Conservation (phyloP, 2,329 filamentous ascomycete genomes). For the Paecilomyces formosus region DNA sequence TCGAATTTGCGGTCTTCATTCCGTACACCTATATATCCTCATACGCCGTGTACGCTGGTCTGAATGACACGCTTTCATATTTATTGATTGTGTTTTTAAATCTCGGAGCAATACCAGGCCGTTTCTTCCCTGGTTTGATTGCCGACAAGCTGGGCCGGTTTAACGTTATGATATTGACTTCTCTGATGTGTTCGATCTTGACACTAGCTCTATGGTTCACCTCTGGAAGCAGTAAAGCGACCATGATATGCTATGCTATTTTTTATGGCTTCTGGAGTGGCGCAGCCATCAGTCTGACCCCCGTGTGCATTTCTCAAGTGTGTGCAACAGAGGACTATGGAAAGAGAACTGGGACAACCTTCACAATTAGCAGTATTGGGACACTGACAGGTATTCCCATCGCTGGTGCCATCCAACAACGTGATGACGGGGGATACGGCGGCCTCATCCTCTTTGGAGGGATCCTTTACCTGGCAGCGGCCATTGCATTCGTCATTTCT, state of each 20-base stretch:
- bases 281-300: slow-evolving; percentile 28
- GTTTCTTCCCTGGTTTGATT: slow-evolving; percentile 16
- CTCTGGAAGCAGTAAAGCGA: slow-evolving; percentile 5
- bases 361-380: slow-evolving; percentile 17
- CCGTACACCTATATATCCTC: slow-evolving; percentile 28
- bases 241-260: slow-evolving; percentile 16
- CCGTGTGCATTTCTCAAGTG: slow-evolving; percentile 40
- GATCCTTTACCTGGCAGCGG: slow-evolving; percentile 19
- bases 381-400: slow-evolving; percentile 16
- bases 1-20: slow-evolving; percentile 29
- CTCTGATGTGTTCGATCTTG: slow-evolving; percentile 12
- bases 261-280: slow-evolving; percentile 32
- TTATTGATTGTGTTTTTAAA: slow-evolving; percentile 25
- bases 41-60: slow-evolving; percentile 19
- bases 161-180: slow-evolving; percentile 16
- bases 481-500: not conserved
- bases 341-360: slow-evolving; percentile 27
- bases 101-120: slow-evolving; percentile 16
- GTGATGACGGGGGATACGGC: slow-evolving; percentile 8
- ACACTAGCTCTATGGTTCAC: slow-evolving; percentile 18
- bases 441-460: slow-evolving; percentile 12
- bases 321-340: slow-evolving; percentile 36
- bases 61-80: slow-evolving; percentile 19
- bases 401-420: slow-evolving; percentile 14
- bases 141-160: slow-evolving; percentile 18